phyloP scores from a whole-genome alignment of 257 asterid species.

The Agastache rugosa region DNA sequence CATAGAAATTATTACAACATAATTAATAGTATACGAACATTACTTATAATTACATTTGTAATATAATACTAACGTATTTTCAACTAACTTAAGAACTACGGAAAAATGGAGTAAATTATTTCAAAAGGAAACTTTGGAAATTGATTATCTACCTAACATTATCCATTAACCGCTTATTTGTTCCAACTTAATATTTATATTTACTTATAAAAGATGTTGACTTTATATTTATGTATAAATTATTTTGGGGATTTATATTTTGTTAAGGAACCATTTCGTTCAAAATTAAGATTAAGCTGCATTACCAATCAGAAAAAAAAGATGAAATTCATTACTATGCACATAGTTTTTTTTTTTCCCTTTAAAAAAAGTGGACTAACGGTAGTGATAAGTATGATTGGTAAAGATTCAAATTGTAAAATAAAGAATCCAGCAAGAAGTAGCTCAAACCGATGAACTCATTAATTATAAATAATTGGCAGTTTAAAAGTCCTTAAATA shows the following conservation, averaged over 20 bases:
- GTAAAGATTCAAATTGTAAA: not conserved
- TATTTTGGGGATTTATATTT: too few species aligned
- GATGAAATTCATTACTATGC: too few species aligned
- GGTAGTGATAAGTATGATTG: not conserved
- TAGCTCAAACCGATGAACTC: not conserved
- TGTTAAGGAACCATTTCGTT: too few species aligned
- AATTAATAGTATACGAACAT: not conserved
- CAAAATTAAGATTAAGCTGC: too few species aligned
- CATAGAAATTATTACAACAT: not conserved
- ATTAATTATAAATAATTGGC: not conserved
- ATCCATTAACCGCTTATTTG: not conserved
- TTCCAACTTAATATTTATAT: not conserved
- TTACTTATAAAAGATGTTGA: not conserved
- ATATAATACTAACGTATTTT: not conserved
- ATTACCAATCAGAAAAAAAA: too few species aligned
- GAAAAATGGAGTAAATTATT: not conserved
- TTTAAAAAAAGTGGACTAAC: not conserved
- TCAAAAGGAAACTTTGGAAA: slow-evolving; percentile 14
- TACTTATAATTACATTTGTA: not conserved
- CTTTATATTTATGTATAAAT: too few species aligned
- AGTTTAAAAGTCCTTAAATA: not conserved
- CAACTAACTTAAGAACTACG: slow-evolving; percentile 6
- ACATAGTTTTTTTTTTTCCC: too few species aligned
- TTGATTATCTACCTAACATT: slow-evolving; percentile 18
- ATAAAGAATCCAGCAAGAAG: not conserved